These are phyloP conservation scores for Populus deltoides DNA, from an alignment of 345 rosid species.

Conservation along the genomic window DNA sequence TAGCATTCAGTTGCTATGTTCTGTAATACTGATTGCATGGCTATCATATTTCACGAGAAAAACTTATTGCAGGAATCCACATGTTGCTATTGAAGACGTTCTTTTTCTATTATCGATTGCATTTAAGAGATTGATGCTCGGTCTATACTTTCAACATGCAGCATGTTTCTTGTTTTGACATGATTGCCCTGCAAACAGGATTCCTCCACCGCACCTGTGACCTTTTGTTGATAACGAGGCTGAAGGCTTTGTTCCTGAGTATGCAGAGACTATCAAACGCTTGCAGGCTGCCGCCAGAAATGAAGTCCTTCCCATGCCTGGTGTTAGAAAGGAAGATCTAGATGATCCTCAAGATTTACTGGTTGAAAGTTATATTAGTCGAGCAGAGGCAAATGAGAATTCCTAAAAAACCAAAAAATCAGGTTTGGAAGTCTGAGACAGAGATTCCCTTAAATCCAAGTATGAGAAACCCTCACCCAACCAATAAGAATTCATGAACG, in stretches of 20 bases:
- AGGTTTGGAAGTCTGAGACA: slow-evolving; percentile 25
- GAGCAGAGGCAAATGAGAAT: slow-evolving; percentile 77
- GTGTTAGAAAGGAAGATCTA: slow-evolving; percentile 64
- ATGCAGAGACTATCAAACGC: slow-evolving; percentile 71
- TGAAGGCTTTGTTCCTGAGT: slow-evolving; percentile 89
- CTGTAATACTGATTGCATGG: neutral
- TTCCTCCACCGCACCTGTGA: slow-evolving; percentile 85
- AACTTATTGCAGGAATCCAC: neutral
- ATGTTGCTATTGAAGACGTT: neutral
- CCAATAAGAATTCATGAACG: too few relatives aligned
- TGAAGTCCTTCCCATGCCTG: slow-evolving; percentile 83
- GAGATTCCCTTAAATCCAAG: slow-evolving; percentile 14
- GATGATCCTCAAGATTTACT: slow-evolving; percentile 72
- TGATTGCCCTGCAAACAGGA: slow-evolving; percentile 35
- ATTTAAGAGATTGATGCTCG: neutral
- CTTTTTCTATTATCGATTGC: neutral
- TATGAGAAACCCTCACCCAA: too few relatives aligned
- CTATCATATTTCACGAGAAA: neutral
- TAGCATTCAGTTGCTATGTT: neutral
- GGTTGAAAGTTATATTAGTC: slow-evolving; percentile 63
- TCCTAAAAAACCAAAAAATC: neutral
- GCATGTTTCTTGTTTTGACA: neutral
- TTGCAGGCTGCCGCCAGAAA: slow-evolving; percentile 76
- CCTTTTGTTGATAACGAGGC: slow-evolving; percentile 87
- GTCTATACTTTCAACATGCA: neutral